Base-by-base conservation (phyloP, 306 rosid species). In the Fagus crenata region DNA sequence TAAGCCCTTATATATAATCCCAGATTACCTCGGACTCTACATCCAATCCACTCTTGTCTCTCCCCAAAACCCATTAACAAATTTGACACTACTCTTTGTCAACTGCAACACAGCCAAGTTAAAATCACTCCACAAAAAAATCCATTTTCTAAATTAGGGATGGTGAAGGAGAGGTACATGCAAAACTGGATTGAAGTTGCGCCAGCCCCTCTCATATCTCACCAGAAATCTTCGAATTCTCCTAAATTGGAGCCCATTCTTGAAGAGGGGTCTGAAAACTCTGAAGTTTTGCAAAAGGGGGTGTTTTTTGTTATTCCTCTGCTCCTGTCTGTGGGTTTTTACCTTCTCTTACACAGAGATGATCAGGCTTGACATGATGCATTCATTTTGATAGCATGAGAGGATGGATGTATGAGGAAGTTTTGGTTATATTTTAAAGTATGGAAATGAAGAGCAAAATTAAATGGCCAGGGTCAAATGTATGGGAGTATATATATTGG, bases 181-280 rank as follows among this genome's bases (percentile, higher is more conserved):
- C 49, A 41, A 7, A 59, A 58, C 28, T 74, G 73, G 71, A 77
- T 60, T 74, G 86, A 74, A 74, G 80, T 60, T 78, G 69, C 74
- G 71, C 86, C 86, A n/a, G 4, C 74, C 37, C 77, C 36, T 31
- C 5, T 74, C 6, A 69, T 60, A n/a, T 67, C 72, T 37, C 75
- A 9, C 35, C 18, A 31, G 36, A 78, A 71, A 77, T 67, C 59
- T 9, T 73, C 79, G 3, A 56, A 31, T 1, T 60, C 42, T 42
- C 69, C 54, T 3, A 78, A n/a, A 78, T 61, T 78, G 22, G 86
- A 83, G 35, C 74, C 83, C 36, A 78, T 82, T 69, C 13, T 78
- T 1, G 83, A 82, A 82, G 83, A 82, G 18, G 80, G 75, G 43
- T 60, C 72, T 60, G 42, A 75, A 53, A 39, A 15, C 5, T 46